A percentile compares a stretch with the other conserved stretches of the same genome.
phyloP scores from a whole-genome alignment of 2,329 filamentous ascomycete species.

The Ceratocystis destructans region DNA sequence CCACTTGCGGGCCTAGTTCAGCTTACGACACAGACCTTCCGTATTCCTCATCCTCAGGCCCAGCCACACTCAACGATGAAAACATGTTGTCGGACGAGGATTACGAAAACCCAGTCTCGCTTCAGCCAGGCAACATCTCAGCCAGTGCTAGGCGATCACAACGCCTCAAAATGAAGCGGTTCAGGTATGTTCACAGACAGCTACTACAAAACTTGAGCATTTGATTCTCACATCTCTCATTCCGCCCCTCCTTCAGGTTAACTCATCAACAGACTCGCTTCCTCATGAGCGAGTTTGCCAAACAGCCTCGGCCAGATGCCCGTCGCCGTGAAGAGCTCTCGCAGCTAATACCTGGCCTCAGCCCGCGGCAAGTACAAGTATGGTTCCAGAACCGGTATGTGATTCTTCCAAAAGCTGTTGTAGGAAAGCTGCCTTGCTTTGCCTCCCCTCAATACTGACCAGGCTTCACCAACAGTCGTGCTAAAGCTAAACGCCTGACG shows the following conservation, averaged over 20 bases:
- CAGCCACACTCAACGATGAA: slow-evolving; percentile 39
- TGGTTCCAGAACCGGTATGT: slow-evolving; percentile 95
- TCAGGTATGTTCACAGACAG: slow-evolving; percentile 42
- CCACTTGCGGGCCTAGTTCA: neutral
- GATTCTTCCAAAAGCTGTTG: neutral
- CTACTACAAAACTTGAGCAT: neutral
- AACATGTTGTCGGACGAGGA: slow-evolving; percentile 31
- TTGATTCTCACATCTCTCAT: neutral
- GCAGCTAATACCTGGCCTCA: slow-evolving; percentile 79
- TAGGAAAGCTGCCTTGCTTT: neutral
- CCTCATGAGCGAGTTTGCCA: slow-evolving; percentile 91
- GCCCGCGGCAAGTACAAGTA: slow-evolving; percentile 85
- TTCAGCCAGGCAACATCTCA: slow-evolving; percentile 29
- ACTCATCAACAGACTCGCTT: slow-evolving; percentile 97
- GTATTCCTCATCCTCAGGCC: neutral
- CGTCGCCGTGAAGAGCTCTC: slow-evolving; percentile 78
- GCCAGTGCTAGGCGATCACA: slow-evolving; percentile 44
- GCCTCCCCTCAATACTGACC: neutral
- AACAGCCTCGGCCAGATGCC: slow-evolving; percentile 86
- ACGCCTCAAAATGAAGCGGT: slow-evolving; percentile 61
- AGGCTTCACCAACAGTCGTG: slow-evolving; percentile 28
- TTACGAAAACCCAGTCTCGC: slow-evolving; percentile 24
- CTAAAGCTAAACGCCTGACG: slow-evolving; percentile 58
- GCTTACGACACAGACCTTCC: neutral
- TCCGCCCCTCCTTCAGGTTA: slow-evolving; percentile 41